Evolutionary conservation across 768 basidiomycete species (phyloP).

Genomic region (Kwoniella pini): DNA sequence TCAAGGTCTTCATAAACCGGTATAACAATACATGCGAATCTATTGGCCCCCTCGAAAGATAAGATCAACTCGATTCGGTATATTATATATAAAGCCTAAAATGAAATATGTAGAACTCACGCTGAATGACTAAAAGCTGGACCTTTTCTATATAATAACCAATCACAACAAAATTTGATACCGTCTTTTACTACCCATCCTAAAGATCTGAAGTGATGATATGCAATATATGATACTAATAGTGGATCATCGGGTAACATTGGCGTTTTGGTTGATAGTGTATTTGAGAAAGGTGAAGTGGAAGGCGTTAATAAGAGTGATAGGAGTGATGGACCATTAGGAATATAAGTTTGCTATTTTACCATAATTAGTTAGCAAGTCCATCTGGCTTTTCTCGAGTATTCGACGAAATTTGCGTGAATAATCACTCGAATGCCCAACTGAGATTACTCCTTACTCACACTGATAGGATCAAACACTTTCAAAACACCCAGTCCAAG

Average conservation of each 20-base stretch:
- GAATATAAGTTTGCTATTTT: constrained; percentile 29
- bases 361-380: too few relatives aligned
- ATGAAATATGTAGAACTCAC: constrained; percentile 60
- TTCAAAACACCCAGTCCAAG: constrained; percentile 83
- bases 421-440: too few relatives aligned
- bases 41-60: constrained; percentile 49
- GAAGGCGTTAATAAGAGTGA: constrained; percentile 55
- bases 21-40: constrained; percentile 86
- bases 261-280: constrained; percentile 50
- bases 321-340: constrained; percentile 29
- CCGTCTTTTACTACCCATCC: constrained; percentile 97
- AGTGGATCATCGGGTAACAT: constrained; percentile 80
- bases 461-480: constrained; percentile 67
- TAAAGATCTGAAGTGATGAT: constrained; percentile 92
- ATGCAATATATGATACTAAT: constrained; percentile 81
- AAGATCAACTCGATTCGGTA: too few relatives aligned
- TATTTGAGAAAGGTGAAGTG: constrained; percentile 53
- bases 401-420: too few relatives aligned
- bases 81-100: too few relatives aligned
- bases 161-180: constrained; percentile 96
- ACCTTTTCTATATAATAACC: constrained; percentile 88
- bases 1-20: constrained; percentile 83
- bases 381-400: too few relatives aligned
- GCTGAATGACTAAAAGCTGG: constrained; percentile 95
- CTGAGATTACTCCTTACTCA: constrained; percentile 58